Evolutionary conservation across 78 protist species (phyloP), one percentile per base, ranked within the genome.

Genomic region (Cavenderia fasciculata): DNA sequence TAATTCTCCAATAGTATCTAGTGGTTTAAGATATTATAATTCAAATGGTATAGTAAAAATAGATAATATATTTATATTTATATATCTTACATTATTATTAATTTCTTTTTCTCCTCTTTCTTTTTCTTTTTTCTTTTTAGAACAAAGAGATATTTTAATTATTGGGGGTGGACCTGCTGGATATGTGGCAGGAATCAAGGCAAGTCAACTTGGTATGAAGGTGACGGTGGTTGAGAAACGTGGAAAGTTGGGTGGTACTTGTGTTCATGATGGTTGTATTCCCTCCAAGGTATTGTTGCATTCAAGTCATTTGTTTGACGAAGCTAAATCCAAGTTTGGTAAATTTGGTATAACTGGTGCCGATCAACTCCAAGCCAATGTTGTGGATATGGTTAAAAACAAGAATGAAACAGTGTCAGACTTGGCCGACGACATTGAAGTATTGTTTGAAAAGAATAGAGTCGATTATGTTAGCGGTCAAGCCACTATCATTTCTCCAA

Each of bases 111-210:
- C n/a, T n/a, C n/a, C n/a, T n/a, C n/a, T n/a, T n/a, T n/a, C n/a
- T n/a, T n/a, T n/a, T n/a, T n/a, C n/a, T n/a, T n/a, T n/a, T n/a
- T n/a, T n/a, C n/a, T n/a, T n/a, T n/a, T n/a, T n/a, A n/a, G n/a
- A n/a, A n/a, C n/a, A 88, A 62, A 59, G 78, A n/a, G 99, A 98
- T 31, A 65, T 97, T 4, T 98, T 92, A 1, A 90, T 98, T 29
- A 87, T 98, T 49, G 99, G 99, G 12, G 99, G 98, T 5, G 99
- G 99, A 8, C 99, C 99, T 4, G 99, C 99, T 18, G 99, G 99
- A 31, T 99, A 99, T 82, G 99, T 98, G 19, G 98, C 98, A 4
- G 99, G 99, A 16, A 96, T 99, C 75, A 97, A 96, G 78, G 99
- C 99, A 6, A 99, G 97, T 2, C 99, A 98, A 94, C 90, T 97